phyloP scores from a whole-genome alignment of 148 eudicot genomes.

The Rhododendron griersonianum region DNA sequence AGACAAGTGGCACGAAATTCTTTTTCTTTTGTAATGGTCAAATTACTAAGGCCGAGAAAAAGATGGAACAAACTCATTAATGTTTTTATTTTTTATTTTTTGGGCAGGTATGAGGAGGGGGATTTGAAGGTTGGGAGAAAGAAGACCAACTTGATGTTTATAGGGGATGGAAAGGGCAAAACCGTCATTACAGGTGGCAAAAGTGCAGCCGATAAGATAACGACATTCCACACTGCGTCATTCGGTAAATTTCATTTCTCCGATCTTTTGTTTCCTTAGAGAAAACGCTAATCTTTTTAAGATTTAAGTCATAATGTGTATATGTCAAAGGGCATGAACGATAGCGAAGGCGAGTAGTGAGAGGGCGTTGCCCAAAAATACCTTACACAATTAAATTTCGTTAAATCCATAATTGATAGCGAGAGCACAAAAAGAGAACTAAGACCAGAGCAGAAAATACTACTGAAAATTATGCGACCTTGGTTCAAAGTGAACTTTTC shows the following conservation, averaged over 20 bases:
- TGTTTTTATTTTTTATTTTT: neutral
- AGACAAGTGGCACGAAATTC: too few species aligned
- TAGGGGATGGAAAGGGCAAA: slow-evolving; percentile 88
- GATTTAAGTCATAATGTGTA: too few species aligned
- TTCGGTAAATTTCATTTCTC: slow-evolving; percentile 48
- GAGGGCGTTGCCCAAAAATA: too few species aligned
- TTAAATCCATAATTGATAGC: too few species aligned
- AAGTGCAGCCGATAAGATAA: slow-evolving; percentile 49
- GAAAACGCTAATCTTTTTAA: neutral
- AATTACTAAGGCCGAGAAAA: neutral
- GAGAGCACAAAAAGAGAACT: too few species aligned
- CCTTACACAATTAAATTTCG: too few species aligned
- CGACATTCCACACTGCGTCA: slow-evolving; percentile 88
- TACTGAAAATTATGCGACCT: too few species aligned
- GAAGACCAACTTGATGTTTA: slow-evolving; percentile 85
- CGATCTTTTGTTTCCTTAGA: neutral
- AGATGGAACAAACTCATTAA: neutral
- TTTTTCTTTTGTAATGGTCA: neutral
- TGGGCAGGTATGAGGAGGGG: slow-evolving; percentile 63
- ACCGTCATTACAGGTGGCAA: slow-evolving; percentile 67
- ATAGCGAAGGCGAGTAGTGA: too few species aligned
- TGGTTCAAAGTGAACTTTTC: too few species aligned
- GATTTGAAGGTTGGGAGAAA: slow-evolving; percentile 77
- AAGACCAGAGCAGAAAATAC: too few species aligned
- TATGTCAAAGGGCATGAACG: too few species aligned